phyloP scores from a whole-genome alignment of 2,329 filamentous ascomycete genomes.

The Penicillium sp. region DNA sequence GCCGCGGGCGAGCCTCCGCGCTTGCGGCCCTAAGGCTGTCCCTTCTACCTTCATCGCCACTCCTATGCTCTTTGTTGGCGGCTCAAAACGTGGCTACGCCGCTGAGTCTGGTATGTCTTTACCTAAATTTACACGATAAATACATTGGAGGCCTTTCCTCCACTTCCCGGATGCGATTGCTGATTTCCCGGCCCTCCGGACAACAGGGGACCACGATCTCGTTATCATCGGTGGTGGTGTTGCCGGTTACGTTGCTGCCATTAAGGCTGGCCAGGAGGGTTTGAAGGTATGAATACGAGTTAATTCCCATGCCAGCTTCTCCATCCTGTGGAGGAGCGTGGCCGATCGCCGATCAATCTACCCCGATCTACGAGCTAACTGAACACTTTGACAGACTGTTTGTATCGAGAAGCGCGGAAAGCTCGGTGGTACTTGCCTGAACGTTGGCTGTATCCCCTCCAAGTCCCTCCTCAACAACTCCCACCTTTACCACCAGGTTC shows the following conservation, averaged over 20 bases:
- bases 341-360: background rate
- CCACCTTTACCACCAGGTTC: constrained; percentile 93
- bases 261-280: constrained; percentile 97
- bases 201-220: constrained; percentile 85
- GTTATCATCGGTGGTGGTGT: constrained; percentile 98
- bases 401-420: constrained; percentile 98
- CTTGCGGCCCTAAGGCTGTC: constrained; percentile 35
- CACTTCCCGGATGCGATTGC: constrained; percentile 23
- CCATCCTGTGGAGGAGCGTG: background rate
- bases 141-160: constrained; percentile 6
- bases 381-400: constrained; percentile 63
- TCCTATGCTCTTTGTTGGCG: constrained; percentile 48
- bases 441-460: constrained; percentile 98
- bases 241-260: constrained; percentile 96
- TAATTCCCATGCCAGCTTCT: background rate
- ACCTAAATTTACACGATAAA: background rate
- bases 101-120: constrained; percentile 48
- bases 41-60: constrained; percentile 39
- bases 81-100: constrained; percentile 58
- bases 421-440: constrained; percentile 95
- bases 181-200: constrained; percentile 17
- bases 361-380: constrained; percentile 10
- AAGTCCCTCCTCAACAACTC: constrained; percentile 99
- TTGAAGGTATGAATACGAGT: constrained; percentile 69
- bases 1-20: constrained; percentile 45